Percentiles rank a stretch among this genome's conserved stretches.
These are phyloP conservation scores for Cryptococcus sp. DNA, from an alignment of 1,284 basidiomycete genomes.

Conservation along the genomic window DNA sequence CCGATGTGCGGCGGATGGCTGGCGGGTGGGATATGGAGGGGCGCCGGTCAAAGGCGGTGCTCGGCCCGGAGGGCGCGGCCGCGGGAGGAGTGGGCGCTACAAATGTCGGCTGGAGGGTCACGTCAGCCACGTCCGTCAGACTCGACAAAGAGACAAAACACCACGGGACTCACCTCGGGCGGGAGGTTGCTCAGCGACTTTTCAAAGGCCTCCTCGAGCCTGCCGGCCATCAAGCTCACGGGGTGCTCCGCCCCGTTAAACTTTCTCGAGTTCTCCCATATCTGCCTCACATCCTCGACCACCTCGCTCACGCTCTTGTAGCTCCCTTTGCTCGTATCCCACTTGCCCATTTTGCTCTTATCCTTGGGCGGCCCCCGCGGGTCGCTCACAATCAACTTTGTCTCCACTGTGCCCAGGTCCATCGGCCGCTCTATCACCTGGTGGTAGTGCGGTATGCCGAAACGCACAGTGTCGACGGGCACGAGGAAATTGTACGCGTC, in stretches of 20 bases:
- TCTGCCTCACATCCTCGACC: slow-evolving; percentile 72
- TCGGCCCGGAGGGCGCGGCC: slow-evolving; percentile 21
- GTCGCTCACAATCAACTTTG: slow-evolving; percentile 74
- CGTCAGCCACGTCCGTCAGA: slow-evolving; percentile 1
- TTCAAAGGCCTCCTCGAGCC: slow-evolving; percentile 80
- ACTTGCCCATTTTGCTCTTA: slow-evolving; percentile 57
- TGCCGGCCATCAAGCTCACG: slow-evolving; percentile 72
- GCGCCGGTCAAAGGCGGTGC: slow-evolving; percentile 31
- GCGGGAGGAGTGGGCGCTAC: slow-evolving; percentile 19
- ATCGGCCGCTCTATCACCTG: slow-evolving; percentile 85
- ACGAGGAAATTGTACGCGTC: slow-evolving; percentile 76
- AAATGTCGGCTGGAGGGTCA: slow-evolving; percentile 10
- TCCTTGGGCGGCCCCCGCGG: slow-evolving; percentile 54
- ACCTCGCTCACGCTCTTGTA: slow-evolving; percentile 75
- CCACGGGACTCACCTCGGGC: slow-evolving; percentile 62
- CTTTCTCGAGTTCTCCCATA: slow-evolving; percentile 81
- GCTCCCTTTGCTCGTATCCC: slow-evolving; percentile 59
- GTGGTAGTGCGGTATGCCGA: slow-evolving; percentile 88
- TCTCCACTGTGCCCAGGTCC: slow-evolving; percentile 93
- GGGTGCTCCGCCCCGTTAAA: slow-evolving; percentile 93
- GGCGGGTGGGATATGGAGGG: slow-evolving; percentile 45
- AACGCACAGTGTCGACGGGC: slow-evolving; percentile 86
- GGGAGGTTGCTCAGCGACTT: slow-evolving; percentile 75
- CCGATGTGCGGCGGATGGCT: slow-evolving; percentile 48
- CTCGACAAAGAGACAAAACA: not conserved